phyloP scores from a whole-genome alignment of 2,329 filamentous ascomycete genomes.

The Botrytis paeoniae region DNA sequence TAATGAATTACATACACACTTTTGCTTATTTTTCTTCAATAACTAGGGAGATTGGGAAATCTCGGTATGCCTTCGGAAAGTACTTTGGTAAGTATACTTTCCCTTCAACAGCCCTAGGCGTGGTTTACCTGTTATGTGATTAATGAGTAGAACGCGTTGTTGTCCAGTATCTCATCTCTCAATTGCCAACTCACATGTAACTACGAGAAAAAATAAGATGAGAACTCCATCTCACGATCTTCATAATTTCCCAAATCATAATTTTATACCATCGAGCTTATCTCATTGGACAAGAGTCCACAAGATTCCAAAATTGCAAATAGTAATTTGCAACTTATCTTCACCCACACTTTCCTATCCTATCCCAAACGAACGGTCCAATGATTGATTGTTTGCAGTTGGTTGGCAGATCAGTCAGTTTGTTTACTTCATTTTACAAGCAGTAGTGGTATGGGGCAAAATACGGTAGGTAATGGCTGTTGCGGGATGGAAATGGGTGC shows the following conservation, averaged over 20 bases:
- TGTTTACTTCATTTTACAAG: slow-evolving; percentile 18
- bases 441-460: slow-evolving; percentile 14
- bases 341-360: neutral
- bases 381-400: neutral
- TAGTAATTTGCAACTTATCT: slow-evolving; percentile 9
- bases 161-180: slow-evolving; percentile 2
- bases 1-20: neutral
- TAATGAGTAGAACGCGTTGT: neutral
- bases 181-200: neutral
- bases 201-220: neutral
- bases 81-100: neutral
- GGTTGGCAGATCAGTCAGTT: neutral
- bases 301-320: slow-evolving; percentile 7
- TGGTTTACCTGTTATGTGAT: neutral
- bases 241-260: slow-evolving; percentile 13
- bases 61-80: neutral
- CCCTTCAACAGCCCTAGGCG: neutral
- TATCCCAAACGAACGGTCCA: neutral
- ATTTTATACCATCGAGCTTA: neutral
- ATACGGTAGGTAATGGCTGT: slow-evolving; percentile 11
- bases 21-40: neutral
- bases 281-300: neutral
- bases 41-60: neutral
- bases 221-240: slow-evolving; percentile 4
- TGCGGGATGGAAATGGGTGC: slow-evolving; percentile 10